phyloP scores from a whole-genome alignment of 1,284 basidiomycete species.

The Fomitopsis schrenkii region DNA sequence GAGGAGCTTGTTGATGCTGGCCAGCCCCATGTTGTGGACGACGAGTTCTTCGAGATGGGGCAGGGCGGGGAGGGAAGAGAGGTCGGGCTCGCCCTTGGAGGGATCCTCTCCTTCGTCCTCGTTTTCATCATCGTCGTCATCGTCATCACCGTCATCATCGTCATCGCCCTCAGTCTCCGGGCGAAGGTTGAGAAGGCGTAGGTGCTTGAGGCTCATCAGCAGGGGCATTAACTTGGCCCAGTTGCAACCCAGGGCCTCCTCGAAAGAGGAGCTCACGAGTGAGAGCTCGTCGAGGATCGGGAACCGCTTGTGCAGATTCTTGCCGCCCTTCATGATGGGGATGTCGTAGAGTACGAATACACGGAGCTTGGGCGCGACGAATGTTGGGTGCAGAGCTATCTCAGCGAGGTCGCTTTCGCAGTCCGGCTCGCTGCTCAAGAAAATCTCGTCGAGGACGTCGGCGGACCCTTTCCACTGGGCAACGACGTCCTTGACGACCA shows the following conservation, averaged over 20 bases:
- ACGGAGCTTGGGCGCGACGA: constrained; percentile 2
- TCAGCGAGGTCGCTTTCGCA: background rate
- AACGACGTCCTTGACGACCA: background rate
- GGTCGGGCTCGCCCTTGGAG: background rate
- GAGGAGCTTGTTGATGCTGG: background rate
- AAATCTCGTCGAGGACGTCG: background rate
- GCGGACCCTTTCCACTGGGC: background rate
- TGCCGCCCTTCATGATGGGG: background rate
- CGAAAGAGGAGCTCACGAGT: background rate
- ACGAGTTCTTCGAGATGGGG: background rate
- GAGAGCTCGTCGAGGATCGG: constrained; percentile 1
- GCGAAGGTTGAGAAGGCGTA: background rate
- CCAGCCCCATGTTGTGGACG: background rate
- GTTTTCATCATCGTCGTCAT: background rate
- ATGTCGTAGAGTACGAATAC: constrained; percentile 1
- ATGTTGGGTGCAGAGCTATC: background rate
- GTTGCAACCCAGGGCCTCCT: background rate
- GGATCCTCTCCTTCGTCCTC: background rate
- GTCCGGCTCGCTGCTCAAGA: background rate
- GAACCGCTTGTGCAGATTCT: background rate
- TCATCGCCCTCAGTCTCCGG: background rate
- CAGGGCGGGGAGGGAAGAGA: background rate
- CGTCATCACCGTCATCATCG: background rate
- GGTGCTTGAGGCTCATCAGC: background rate
- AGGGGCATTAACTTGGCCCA: background rate